Evolutionary conservation across 1,284 basidiomycete genomes (phyloP).

Genomic region (Puccinia hordei): DNA sequence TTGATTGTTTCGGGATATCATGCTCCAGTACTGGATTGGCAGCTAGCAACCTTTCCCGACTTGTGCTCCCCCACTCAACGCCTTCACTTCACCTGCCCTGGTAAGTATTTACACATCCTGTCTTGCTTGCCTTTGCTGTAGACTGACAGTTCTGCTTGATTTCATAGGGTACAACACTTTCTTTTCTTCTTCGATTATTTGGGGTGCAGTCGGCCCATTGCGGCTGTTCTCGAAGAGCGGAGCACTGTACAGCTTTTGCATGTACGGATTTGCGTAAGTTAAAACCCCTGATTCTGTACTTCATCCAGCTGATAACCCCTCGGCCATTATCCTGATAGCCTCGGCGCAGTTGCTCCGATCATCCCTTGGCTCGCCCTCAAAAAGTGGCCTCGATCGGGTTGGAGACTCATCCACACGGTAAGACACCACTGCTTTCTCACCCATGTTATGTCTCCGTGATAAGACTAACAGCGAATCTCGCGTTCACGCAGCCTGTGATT

Average conservation of each 20-base stretch:
- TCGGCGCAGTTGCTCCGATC: conserved; percentile 41
- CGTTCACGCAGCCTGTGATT: conserved; percentile 34
- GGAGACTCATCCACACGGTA: conserved; percentile 49
- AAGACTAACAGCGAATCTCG: background rate
- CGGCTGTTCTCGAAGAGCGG: conserved; percentile 32
- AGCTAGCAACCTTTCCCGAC: conserved; percentile 35
- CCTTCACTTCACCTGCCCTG: conserved; percentile 40
- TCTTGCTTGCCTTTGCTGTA: background rate
- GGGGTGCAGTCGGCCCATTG: conserved; percentile 42
- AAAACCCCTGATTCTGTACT: no score
- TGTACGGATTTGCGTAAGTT: conserved; percentile 46
- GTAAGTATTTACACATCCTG: background rate
- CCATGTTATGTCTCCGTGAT: background rate
- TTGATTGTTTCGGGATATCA: background rate
- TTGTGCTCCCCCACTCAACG: conserved; percentile 44
- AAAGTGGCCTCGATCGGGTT: conserved; percentile 44
- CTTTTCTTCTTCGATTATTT: conserved; percentile 44
- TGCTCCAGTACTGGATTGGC: conserved; percentile 36
- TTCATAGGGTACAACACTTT: conserved; percentile 28
- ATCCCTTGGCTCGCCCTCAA: conserved; percentile 45
- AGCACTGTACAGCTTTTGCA: conserved; percentile 27
- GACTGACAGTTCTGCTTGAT: background rate
- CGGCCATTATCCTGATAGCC: background rate
- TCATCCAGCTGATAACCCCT: background rate
- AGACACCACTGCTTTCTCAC: background rate